These are phyloP conservation scores for Aquilaria yunnanensis DNA, from an alignment of 345 rosid genomes.

Conservation along the genomic window DNA sequence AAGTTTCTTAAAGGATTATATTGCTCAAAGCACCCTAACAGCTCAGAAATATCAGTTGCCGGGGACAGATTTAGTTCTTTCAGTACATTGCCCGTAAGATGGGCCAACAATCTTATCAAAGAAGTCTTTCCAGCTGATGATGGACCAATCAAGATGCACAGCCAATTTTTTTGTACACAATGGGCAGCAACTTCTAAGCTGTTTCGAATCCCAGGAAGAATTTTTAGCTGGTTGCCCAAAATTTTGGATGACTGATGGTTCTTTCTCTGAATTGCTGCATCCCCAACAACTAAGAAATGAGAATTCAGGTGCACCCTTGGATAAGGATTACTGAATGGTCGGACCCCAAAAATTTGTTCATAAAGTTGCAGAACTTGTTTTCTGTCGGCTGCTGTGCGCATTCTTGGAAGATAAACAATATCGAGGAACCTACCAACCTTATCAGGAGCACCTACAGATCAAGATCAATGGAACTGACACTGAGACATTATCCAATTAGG, in stretches of 20 bases:
- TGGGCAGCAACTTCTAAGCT: slow-evolving; percentile 80
- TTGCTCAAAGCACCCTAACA: slow-evolving; percentile 97
- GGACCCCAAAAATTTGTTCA: slow-evolving; percentile 60
- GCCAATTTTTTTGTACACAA: slow-evolving; percentile 73
- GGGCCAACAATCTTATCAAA: slow-evolving; percentile 68
- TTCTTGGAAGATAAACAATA: slow-evolving; percentile 78
- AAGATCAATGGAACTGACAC: slow-evolving; percentile 6
- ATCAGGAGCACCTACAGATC: slow-evolving; percentile 36
- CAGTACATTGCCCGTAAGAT: slow-evolving; percentile 68
- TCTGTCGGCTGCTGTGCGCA: slow-evolving; percentile 89
- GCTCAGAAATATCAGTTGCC: slow-evolving; percentile 88
- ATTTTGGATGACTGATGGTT: slow-evolving; percentile 23
- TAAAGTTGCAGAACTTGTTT: slow-evolving; percentile 58
- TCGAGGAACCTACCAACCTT: slow-evolving; percentile 57
- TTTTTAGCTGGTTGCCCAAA: slow-evolving; percentile 44
- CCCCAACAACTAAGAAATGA: slow-evolving; percentile 57
- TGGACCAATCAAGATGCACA: slow-evolving; percentile 87
- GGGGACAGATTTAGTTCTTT: slow-evolving; percentile 85
- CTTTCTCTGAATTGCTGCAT: slow-evolving; percentile 60
- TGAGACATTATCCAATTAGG: too few species aligned
- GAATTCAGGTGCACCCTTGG: slow-evolving; percentile 75
- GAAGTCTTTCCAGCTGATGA: slow-evolving; percentile 95
- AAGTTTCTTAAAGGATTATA: slow-evolving; percentile 72
- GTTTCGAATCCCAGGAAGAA: slow-evolving; percentile 70
- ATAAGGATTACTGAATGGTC: slow-evolving; percentile 62